Percentiles rank a stretch among this genome's conserved stretches.
Evolutionary conservation across 768 basidiomycete species (phyloP).

Genomic region (Kwoniella newhampshirensis): DNA sequence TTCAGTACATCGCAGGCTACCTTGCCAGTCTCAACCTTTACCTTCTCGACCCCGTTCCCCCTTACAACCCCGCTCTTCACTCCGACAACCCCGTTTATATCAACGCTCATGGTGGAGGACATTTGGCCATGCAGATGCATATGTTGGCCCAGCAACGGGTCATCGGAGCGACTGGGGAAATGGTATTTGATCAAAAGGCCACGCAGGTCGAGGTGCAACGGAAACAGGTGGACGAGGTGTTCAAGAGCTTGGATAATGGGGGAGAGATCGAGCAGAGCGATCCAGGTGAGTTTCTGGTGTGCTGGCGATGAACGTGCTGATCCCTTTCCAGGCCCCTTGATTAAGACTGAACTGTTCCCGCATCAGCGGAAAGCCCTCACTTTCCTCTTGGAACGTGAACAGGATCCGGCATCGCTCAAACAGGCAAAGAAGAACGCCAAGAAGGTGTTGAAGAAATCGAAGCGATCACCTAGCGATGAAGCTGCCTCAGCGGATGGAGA

Average conservation of each 20-base stretch:
- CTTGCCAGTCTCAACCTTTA: slow-evolving; percentile 68
- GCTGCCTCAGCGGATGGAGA: slow-evolving; percentile 24
- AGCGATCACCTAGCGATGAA: slow-evolving; percentile 23
- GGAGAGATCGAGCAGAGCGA: slow-evolving; percentile 84
- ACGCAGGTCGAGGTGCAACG: slow-evolving; percentile 89
- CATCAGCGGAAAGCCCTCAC: slow-evolving; percentile 98
- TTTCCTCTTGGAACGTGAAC: slow-evolving; percentile 84
- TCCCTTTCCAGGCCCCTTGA: slow-evolving; percentile 51
- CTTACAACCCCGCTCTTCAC: slow-evolving; percentile 63
- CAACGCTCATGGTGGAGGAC: slow-evolving; percentile 70
- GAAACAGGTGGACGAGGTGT: slow-evolving; percentile 89
- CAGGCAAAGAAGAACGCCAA: slow-evolving; percentile 41
- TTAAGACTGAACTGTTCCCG: slow-evolving; percentile 85
- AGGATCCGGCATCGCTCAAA: slow-evolving; percentile 48
- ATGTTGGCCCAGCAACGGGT: slow-evolving; percentile 11
- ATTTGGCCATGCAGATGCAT: slow-evolving; percentile 22
- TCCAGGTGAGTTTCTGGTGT: slow-evolving; percentile 63
- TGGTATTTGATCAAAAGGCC: slow-evolving; percentile 42
- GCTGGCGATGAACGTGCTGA: slow-evolving; percentile 3
- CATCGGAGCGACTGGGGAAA: slow-evolving; percentile 3
- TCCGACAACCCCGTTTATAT: slow-evolving; percentile 66
- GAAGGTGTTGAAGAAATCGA: slow-evolving; percentile 28
- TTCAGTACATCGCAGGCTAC: slow-evolving; percentile 73
- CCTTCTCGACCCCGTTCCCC: slow-evolving; percentile 75
- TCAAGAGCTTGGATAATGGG: slow-evolving; percentile 81